phyloP scores from a whole-genome alignment of 2,329 filamentous ascomycete species.

The Dactylellina sp. region DNA sequence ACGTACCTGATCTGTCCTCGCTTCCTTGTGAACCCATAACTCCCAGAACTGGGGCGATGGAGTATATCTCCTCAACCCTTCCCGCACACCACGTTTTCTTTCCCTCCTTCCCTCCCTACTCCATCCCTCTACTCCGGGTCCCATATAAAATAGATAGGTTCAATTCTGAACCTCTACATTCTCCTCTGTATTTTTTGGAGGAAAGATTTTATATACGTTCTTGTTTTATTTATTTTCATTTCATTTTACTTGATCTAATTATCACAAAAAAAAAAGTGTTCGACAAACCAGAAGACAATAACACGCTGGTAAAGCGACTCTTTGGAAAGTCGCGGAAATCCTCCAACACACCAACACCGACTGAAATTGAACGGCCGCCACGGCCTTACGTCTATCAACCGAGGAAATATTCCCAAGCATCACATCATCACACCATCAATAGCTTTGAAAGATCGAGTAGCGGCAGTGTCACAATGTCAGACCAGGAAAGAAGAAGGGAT shows the following conservation, averaged over 20 bases:
- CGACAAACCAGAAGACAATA: conserved; percentile 37
- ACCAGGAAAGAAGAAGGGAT: conserved; percentile 42
- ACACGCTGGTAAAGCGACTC: conserved; percentile 41
- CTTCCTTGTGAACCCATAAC: conserved; percentile 34
- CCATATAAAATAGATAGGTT: conserved; percentile 8
- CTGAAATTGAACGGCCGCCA: conserved; percentile 5
- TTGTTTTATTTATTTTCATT: not conserved
- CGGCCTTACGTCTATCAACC: conserved; percentile 17
- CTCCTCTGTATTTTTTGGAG: not conserved
- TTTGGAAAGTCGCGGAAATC: conserved; percentile 53
- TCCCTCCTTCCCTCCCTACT: conserved; percentile 26
- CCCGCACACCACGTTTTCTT: conserved; percentile 51
- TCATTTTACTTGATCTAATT: not conserved
- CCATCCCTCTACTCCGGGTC: conserved; percentile 31
- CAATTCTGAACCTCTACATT: conserved; percentile 6
- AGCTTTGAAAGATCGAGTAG: conserved; percentile 49
- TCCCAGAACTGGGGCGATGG: conserved; percentile 44
- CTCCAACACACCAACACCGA: conserved; percentile 28
- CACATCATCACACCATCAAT: conserved; percentile 26
- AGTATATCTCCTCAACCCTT: conserved; percentile 44
- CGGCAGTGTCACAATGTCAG: conserved; percentile 48
- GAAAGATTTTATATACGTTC: not conserved
- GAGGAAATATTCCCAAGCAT: conserved; percentile 27
- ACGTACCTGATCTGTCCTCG: conserved; percentile 27
- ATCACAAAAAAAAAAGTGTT: conserved; percentile 20